Evolutionary conservation across 257 asterid genomes (phyloP), one percentile per base, ranked within the genome.

Genomic region (Anisodus acutangulus): DNA sequence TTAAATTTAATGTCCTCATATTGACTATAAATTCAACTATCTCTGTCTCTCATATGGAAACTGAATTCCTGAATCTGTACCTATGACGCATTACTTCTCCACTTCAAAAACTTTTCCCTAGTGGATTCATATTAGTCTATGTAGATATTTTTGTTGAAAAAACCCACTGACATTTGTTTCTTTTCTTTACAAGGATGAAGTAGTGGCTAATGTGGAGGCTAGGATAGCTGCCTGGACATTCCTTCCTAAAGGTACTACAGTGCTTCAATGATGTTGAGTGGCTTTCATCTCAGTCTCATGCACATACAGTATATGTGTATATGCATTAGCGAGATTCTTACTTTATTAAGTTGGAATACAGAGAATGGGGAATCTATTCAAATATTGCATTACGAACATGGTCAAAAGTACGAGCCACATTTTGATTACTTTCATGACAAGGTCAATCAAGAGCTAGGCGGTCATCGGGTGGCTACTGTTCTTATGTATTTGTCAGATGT

Each of bases 221-320:
- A 93, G 90, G 90, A 90, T 95, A 69, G 97, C 98, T 39, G 91
- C 97, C 15, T 97, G 98, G 99, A 95, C 99, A 22, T 97, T 96
- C 89, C 97, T 95, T 62, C 98, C 99, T 47, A 68, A 79, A 88
- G 99, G 99, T 95, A 95, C 53, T 26, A 41, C 19, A n/a, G 41
- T 69, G 15, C 81, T 76, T 43, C 5, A 17, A 51, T 31, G 15
- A 76, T 76, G 47, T 53, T 76, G 2, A 51, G 64, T 13, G 81
- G 45, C 47, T 76, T 69, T 76, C 15, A 76, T 13, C 47, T 76
- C 43, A 6, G 81, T 76, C 12, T 51, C 19, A 19, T 76, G 81
- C 8, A 6, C 26, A 2, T 70, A 43, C 15, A 6, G 43, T 47
- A 19, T 72, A 51, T 0, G 26, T 76, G 22, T 22, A 22, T 9